Percentiles rank a stretch among this genome's conserved stretches.
Conservation (phyloP, 495 filamentous ascomycete species). For the Hypoxylon cercidicola region DNA sequence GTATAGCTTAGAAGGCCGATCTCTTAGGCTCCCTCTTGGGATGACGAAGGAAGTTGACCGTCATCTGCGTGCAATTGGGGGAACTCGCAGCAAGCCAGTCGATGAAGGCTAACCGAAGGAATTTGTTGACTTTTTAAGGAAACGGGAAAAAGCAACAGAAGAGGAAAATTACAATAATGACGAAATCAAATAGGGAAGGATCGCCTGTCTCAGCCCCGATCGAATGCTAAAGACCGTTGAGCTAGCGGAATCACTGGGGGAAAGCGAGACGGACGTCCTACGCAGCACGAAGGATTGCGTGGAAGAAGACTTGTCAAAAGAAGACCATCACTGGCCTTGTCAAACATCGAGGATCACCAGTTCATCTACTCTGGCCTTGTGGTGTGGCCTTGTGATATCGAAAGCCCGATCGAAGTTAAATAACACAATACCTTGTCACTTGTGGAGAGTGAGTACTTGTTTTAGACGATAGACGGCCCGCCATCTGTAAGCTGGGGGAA, state of each 20-base stretch:
- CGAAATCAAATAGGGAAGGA: constrained; percentile 20
- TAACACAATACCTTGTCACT: constrained; percentile 18
- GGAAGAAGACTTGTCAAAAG: constrained; percentile 16
- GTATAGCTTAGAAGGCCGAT: not conserved
- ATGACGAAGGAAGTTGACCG: constrained; percentile 2
- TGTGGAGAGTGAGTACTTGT: constrained; percentile 22
- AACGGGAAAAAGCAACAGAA: constrained; percentile 12
- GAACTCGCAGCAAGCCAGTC: constrained; percentile 10
- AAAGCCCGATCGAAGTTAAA: constrained; percentile 6
- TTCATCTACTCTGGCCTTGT: not conserved
- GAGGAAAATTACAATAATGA: constrained; percentile 7
- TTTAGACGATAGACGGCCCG: constrained; percentile 33
- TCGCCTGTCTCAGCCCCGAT: constrained; percentile 26
- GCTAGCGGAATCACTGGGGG: constrained; percentile 7
- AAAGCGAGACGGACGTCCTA: constrained; percentile 30
- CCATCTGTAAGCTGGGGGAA: constrained; percentile 23
- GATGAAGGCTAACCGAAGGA: constrained; percentile 4
- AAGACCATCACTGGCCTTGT: constrained; percentile 14
- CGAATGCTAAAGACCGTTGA: constrained; percentile 4
- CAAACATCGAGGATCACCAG: constrained; percentile 18
- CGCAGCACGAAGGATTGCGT: constrained; percentile 32
- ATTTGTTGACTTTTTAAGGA: constrained; percentile 5
- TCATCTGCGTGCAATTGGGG: constrained; percentile 21
- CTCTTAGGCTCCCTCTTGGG: constrained; percentile 27
- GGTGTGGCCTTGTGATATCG: constrained; percentile 16